phyloP scores from a whole-genome alignment of 2,329 filamentous ascomycete species.

The Ceratocystis colombiana region DNA sequence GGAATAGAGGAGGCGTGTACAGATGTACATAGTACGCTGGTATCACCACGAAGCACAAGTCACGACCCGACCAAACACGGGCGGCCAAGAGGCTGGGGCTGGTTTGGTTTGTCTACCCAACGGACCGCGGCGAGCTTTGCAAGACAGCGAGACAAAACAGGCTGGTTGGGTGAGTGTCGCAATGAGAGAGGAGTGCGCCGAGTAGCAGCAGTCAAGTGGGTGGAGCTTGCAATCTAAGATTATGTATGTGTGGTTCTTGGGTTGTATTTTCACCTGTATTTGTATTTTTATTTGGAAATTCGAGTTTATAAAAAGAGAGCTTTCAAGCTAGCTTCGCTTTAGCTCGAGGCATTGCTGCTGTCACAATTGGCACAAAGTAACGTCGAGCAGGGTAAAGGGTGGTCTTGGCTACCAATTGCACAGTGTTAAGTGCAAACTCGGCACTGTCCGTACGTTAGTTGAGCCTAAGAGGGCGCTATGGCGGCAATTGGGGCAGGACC shows the following conservation, averaged over 20 bases:
- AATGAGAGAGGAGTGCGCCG: no score
- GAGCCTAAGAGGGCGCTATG: not conserved
- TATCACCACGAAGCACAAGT: not conserved
- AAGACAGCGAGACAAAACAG: no score
- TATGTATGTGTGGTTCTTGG: no score
- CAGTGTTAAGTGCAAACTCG: not conserved
- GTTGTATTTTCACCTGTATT: no score
- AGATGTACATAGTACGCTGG: not conserved
- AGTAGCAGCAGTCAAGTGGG: no score
- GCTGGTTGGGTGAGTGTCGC: no score
- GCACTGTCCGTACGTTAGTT: not conserved
- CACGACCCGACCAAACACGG: not conserved
- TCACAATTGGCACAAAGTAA: slow-evolving; percentile 13
- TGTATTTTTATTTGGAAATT: no score
- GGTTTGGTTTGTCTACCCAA: no score
- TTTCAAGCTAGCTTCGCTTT: not conserved
- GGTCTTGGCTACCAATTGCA: not conserved
- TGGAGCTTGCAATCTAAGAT: no score
- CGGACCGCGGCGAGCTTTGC: no score
- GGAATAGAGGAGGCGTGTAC: not conserved
- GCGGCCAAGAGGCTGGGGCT: no score
- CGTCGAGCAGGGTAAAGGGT: slow-evolving; percentile 2
- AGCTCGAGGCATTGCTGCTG: not conserved
- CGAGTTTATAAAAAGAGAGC: no score
- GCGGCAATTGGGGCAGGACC: slow-evolving; percentile 1